Conservation (phyloP, 768 basidiomycete species). For the Leccinum uliginosum region DNA sequence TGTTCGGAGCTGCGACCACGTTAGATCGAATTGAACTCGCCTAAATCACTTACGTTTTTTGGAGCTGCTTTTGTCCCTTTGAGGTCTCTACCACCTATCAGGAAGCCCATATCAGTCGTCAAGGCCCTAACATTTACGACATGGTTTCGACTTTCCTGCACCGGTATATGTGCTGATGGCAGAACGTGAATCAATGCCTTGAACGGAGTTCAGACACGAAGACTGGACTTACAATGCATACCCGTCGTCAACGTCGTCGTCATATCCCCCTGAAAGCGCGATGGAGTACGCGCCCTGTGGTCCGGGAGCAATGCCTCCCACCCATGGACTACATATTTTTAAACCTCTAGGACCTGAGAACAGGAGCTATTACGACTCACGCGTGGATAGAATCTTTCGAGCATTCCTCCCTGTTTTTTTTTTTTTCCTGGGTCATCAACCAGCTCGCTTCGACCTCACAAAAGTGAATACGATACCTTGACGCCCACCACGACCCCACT, state of each 20-base stretch:
- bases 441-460: not conserved
- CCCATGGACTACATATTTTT: constrained; percentile 56
- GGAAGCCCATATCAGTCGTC: not conserved
- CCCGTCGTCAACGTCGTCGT: constrained; percentile 79
- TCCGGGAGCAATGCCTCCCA: constrained; percentile 69
- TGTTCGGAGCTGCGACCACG: constrained; percentile 65
- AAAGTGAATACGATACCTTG: constrained; percentile 38
- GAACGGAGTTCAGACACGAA: not conserved
- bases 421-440: not conserved
- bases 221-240: constrained; percentile 67
- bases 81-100: constrained; percentile 74
- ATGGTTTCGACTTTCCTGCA: constrained; percentile 43
- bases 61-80: constrained; percentile 78
- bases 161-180: constrained; percentile 74
- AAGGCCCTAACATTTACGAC: not conserved
- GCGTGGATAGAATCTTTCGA: constrained; percentile 80
- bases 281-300: constrained; percentile 76
- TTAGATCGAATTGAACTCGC: not conserved
- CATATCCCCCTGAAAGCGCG: constrained; percentile 85
- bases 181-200: not conserved
- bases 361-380: constrained; percentile 41
- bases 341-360: not conserved
- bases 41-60: constrained; percentile 62
- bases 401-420: constrained; percentile 48
- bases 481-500: constrained; percentile 83